phyloP scores from a whole-genome alignment of 1,284 basidiomycete genomes.

The Pyrrhoderma lamaoense region DNA sequence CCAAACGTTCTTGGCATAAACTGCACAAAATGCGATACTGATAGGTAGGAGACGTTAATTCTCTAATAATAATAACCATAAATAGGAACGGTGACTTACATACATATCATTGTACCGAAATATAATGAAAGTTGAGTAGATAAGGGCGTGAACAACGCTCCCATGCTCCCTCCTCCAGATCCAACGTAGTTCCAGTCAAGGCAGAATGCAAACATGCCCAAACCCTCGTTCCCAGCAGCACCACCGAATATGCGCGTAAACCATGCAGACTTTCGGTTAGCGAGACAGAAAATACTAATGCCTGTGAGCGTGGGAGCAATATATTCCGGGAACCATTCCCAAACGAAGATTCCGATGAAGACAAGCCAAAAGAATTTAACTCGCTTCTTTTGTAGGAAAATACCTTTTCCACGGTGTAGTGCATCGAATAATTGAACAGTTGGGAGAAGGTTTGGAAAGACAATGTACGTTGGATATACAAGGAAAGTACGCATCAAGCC shows the following conservation, averaged over 20 bases:
- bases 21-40: constrained; percentile 26
- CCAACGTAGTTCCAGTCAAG: constrained; percentile 32
- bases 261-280: constrained; percentile 44
- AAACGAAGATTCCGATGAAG: constrained; percentile 43
- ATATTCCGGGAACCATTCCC: constrained; percentile 42
- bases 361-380: constrained; percentile 51
- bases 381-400: constrained; percentile 44
- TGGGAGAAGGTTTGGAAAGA: constrained; percentile 20
- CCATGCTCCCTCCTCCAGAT: constrained; percentile 30
- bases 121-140: constrained; percentile 30
- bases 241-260: constrained; percentile 54
- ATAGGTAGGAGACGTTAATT: constrained; percentile 33
- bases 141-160: constrained; percentile 32
- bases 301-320: constrained; percentile 43
- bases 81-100: constrained; percentile 21
- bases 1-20: constrained; percentile 29
- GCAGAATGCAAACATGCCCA: constrained; percentile 27
- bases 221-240: constrained; percentile 37
- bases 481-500: constrained; percentile 33
- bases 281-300: constrained; percentile 52
- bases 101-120: constrained; percentile 27
- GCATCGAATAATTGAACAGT: constrained; percentile 37
- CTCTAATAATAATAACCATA: too few species aligned
- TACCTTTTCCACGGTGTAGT: constrained; percentile 43
- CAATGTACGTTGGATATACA: constrained; percentile 30